A percentile compares a stretch with the other conserved stretches of the same genome.
Evolutionary conservation across 2,329 filamentous ascomycete genomes (phyloP).

Genomic region (Fusarium siculi): DNA sequence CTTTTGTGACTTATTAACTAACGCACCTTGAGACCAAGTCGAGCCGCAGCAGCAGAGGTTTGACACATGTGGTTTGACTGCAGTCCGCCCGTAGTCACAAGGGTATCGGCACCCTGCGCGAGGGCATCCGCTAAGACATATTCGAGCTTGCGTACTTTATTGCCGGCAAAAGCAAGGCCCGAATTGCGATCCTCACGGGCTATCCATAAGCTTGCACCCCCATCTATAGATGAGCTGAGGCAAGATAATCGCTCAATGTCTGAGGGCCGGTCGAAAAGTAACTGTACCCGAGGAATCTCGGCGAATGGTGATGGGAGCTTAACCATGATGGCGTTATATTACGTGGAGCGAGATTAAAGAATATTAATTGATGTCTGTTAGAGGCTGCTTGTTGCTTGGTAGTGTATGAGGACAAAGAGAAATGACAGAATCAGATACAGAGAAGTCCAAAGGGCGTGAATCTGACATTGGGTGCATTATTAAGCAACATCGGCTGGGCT

Average conservation of each 20-base stretch:
- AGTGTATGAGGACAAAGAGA: background rate
- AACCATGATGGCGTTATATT: background rate
- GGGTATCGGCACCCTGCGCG: constrained; percentile 16
- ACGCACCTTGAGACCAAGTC: constrained; percentile 20
- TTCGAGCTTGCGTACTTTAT: constrained; percentile 30
- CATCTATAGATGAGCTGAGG: constrained; percentile 1
- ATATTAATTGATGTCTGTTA: background rate
- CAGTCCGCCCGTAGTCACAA: constrained; percentile 25
- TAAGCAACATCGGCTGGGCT: background rate
- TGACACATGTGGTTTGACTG: constrained; percentile 35
- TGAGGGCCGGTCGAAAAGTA: constrained; percentile 20
- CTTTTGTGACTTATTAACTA: rapidly evolving
- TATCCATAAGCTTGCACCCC: constrained; percentile 12
- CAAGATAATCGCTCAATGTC: constrained; percentile 23
- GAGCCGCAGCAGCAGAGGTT: constrained; percentile 25
- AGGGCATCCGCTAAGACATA: constrained; percentile 29
- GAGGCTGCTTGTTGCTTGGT: too few species aligned
- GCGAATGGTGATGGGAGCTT: constrained; percentile 11
- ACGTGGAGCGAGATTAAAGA: background rate
- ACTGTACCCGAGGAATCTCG: constrained; percentile 19
- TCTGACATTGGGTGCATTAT: constrained; percentile 8
- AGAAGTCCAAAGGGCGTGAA: background rate
- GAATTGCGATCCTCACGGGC: constrained; percentile 27
- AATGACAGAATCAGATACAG: background rate
- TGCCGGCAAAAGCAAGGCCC: constrained; percentile 31